Conservation (phyloP, 345 rosid genomes). For the Geranium brycei region DNA sequence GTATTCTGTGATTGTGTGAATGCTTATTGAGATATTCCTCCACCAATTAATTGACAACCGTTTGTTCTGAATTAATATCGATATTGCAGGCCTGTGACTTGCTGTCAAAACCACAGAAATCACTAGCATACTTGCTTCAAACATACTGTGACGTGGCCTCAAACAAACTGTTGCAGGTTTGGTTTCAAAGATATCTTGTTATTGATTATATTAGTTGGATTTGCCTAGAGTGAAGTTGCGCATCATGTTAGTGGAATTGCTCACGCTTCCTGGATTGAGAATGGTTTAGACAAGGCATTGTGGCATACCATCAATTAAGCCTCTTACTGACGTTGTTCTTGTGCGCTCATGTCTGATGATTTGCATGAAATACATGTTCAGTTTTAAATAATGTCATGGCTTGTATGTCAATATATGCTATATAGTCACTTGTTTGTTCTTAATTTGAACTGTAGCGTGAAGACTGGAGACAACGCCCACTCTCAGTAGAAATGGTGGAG, state of each 20-base stretch:
- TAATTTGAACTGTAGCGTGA: slow-evolving; percentile 48
- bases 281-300: not conserved
- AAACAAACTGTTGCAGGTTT: slow-evolving; percentile 78
- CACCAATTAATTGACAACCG: not conserved
- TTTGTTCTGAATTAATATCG: slow-evolving; percentile 9
- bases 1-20: not conserved
- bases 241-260: not conserved
- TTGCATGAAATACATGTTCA: not conserved
- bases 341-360: not conserved
- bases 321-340: not conserved
- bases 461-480: slow-evolving; percentile 98
- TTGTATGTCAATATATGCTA: not conserved
- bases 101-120: slow-evolving; percentile 74
- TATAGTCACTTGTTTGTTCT: slow-evolving; percentile 1
- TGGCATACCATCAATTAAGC: not conserved
- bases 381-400: too few relatives aligned
- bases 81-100: slow-evolving; percentile 68
- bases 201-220: not conserved
- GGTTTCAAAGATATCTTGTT: slow-evolving; percentile 5
- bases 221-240: not conserved
- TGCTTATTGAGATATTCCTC: not conserved
- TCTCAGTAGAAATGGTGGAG: slow-evolving; percentile 58
- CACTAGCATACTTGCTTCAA: slow-evolving; percentile 83
- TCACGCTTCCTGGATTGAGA: not conserved
- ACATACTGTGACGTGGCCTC: slow-evolving; percentile 59